phyloP scores from a whole-genome alignment of 768 basidiomycete genomes.

The Amanita polypyramis region DNA sequence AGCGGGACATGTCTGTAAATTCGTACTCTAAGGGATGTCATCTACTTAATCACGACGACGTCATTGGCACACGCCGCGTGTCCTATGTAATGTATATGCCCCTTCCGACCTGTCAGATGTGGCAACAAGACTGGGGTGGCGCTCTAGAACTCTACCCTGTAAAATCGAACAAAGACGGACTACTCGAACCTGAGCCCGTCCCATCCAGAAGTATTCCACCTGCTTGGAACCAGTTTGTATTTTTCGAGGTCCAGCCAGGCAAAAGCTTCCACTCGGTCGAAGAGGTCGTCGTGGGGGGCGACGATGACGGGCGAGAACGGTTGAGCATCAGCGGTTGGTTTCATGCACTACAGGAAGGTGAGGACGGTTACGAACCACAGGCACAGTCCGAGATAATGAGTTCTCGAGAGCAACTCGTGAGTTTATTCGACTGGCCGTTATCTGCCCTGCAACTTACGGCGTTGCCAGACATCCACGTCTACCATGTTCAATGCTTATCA shows the following conservation, averaged over 20 bases:
- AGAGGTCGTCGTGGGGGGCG: constrained; percentile 83
- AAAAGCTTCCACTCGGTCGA: constrained; percentile 94
- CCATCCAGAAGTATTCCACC: constrained; percentile 66
- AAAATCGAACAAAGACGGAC: constrained; percentile 43
- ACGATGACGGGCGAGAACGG: constrained; percentile 57
- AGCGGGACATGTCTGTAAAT: constrained; percentile 94
- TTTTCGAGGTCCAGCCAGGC: constrained; percentile 91
- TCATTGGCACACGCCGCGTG: constrained; percentile 87
- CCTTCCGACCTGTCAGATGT: constrained; percentile 56
- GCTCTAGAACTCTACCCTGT: constrained; percentile 90
- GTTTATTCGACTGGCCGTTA: constrained; percentile 22
- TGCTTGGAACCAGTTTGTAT: constrained; percentile 83
- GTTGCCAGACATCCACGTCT: constrained; percentile 46
- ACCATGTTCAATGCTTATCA: constrained; percentile 50
- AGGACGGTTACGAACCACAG: constrained; percentile 71
- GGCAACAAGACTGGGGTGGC: constrained; percentile 89
- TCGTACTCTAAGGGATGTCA: constrained; percentile 88
- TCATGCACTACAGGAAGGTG: constrained; percentile 83
- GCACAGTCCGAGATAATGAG: constrained; percentile 45
- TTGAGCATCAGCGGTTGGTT: constrained; percentile 97
- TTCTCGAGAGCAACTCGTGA: constrained; percentile 87
- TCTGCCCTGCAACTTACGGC: constrained; percentile 3
- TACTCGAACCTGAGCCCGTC: constrained; percentile 55
- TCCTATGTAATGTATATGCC: constrained; percentile 98
- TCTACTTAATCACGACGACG: constrained; percentile 96